These are phyloP conservation scores for Exidia glandulosa DNA, from an alignment of 768 basidiomycete species.

Conservation along the genomic window DNA sequence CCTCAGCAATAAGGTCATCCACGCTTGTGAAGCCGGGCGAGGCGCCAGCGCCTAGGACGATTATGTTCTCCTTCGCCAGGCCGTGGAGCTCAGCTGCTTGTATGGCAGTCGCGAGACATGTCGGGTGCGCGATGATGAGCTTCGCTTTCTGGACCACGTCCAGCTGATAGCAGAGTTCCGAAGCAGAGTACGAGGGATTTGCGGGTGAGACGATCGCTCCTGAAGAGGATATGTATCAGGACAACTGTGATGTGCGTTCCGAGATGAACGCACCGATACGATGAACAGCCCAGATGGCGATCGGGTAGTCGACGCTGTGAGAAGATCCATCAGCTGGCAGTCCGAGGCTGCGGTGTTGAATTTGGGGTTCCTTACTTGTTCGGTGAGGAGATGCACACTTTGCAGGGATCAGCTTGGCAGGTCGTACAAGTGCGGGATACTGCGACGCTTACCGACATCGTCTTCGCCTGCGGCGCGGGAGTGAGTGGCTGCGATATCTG, in stretches of 20 bases:
- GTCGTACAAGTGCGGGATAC: background rate
- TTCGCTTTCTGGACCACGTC: constrained; percentile 28
- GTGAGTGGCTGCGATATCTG: background rate
- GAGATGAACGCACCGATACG: constrained; percentile 13
- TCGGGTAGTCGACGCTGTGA: constrained; percentile 22
- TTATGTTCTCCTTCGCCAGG: background rate
- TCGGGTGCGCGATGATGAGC: constrained; percentile 33
- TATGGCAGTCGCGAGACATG: constrained; percentile 9
- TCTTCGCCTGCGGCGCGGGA: constrained; percentile 2
- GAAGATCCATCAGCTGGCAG: background rate
- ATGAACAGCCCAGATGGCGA: constrained; percentile 41
- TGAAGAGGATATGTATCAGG: constrained; percentile 36
- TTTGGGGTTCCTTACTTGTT: constrained; percentile 71
- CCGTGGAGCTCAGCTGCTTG: constrained; percentile 1
- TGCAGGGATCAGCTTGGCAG: background rate
- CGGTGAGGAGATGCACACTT: constrained; percentile 54
- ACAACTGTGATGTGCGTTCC: constrained; percentile 3
- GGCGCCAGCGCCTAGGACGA: background rate
- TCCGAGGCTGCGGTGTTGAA: constrained; percentile 17
- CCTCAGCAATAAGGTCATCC: constrained; percentile 37
- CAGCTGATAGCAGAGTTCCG: constrained; percentile 51
- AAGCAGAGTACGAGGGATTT: constrained; percentile 47
- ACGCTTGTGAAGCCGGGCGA: constrained; percentile 22
- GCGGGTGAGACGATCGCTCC: constrained; percentile 50
- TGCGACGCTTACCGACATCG: constrained; percentile 15